Evolutionary conservation across 768 basidiomycete species (phyloP), one percentile per base, ranked within the genome.

Genomic region (Suillus paluster): DNA sequence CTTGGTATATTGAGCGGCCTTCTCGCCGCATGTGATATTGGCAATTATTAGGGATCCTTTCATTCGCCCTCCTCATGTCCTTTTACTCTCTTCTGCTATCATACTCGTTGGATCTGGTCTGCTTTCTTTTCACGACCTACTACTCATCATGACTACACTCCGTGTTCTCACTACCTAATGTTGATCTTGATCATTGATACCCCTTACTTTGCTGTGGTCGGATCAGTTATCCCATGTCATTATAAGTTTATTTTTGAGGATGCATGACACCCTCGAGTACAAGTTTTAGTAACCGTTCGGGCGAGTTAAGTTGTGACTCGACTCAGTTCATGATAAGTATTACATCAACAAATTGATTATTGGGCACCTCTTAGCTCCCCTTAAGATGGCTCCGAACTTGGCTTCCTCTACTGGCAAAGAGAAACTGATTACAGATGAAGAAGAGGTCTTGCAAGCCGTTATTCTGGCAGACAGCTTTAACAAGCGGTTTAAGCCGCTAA

Each of bases 381-480:
- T 58, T 41, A 53, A 63, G 94, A 95, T 92, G 83, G 86, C 11
- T 83, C 90, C 27, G 92, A 92, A 77, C 70, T 74, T n/a, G 6
- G n/a, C 54, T 7, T 75, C 79, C 50, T 67, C 81, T 8, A 71
- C 70, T 38, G 80, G 80, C 46, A 90, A 90, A 68, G 90, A 91
- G 66, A 88, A 88, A 63, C 73, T 86, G 15, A 79, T 86, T 41
- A 83, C 82, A 56, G 87, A 88, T 15, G 89, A 94, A 55, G 92
- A 95, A 58, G 91, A 97, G 56, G 87, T 93, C 21, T 80, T 99
- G 0, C 96, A 99, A 71, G 97, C 97, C 19, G 92, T 99, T 60
- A 88, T 99, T 48, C 88, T 99, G 45, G 95, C 97, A 12, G 97
- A 99, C 73, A 95, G 94, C 66, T 97, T 96, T 80, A 96, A 97